phyloP scores from a whole-genome alignment of 2,329 filamentous ascomycete genomes.

The Neofusicoccum cordaticola region DNA sequence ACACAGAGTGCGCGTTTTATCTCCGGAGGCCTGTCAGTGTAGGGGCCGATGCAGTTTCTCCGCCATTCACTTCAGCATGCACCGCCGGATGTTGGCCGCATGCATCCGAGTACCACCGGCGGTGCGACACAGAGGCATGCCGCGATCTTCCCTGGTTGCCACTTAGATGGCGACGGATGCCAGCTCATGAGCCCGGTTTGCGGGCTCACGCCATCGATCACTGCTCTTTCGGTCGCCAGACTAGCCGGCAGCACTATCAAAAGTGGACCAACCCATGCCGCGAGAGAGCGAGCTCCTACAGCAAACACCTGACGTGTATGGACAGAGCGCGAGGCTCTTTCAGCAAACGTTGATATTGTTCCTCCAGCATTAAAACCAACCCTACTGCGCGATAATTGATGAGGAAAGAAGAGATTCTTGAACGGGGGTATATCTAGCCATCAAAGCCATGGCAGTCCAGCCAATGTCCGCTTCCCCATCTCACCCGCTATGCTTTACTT shows the following conservation, averaged over 20 bases:
- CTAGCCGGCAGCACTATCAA: no score
- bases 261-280: no score
- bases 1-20: background rate
- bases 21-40: background rate
- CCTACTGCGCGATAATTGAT: background rate
- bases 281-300: no score
- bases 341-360: background rate
- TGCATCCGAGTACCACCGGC: background rate
- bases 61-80: background rate
- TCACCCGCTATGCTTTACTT: constrained; percentile 4
- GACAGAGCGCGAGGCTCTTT: no score
- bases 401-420: background rate
- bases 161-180: no score
- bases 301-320: no score
- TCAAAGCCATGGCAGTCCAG: constrained; percentile 17
- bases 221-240: no score
- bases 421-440: constrained; percentile 10
- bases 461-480: background rate
- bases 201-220: no score
- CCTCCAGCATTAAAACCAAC: background rate
- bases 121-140: no score
- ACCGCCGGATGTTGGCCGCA: background rate
- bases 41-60: background rate
- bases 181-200: no score
- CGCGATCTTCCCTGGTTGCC: no score